Base-by-base conservation (phyloP, 2,329 filamentous ascomycete species). In the Cordyceps cicadae region DNA sequence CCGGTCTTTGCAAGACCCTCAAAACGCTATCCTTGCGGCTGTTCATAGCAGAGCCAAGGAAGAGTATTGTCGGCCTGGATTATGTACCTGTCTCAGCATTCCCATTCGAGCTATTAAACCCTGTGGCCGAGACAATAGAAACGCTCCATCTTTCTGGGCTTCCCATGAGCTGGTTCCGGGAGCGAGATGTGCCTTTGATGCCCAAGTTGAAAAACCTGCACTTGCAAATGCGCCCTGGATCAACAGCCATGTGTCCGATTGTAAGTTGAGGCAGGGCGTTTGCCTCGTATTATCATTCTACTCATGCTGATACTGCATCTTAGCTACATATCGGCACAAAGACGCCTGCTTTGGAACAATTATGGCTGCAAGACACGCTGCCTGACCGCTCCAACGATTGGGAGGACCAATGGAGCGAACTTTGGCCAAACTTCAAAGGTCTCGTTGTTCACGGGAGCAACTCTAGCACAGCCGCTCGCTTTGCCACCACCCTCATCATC, bases 381-480 rank as follows among this genome's bases (percentile, higher is more conserved):
- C 62, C 71, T 11, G 63, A 62, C 26, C 45, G 26, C 1, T 34
- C 55, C 9, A 17, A 29, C 52, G 41, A 55, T 37, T 67, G 62
- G 63, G 29, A 54, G 37, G 56, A 66, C 3, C 49, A 60, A 21
- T 65, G 69, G 55, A 60, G 67, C 34, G 48, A 54, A 6, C 45
- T 69, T 15, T 76, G 72, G 72, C 60, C 60, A 19, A 62, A 67
- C 12, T 67, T 76, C 39, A 69, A 69, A 54, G 69, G 64, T 1
- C 60, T 75, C 17, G 64, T 70, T 24, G 64, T 70, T 21, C 63
- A 60, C 14, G 70, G 43, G 34, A 59, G 21, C 60, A 63, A 12
- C 61, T 66, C 39, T 46, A 65, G 56, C 46, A 63, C 45, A 7
- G 50, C 58, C 19, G 58, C 58, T 21, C 58, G 58, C 41, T 60